These are phyloP conservation scores for Debaryomycetaceae sp. DNA, from an alignment of 1,139 yeast genomes.

Conservation along the genomic window DNA sequence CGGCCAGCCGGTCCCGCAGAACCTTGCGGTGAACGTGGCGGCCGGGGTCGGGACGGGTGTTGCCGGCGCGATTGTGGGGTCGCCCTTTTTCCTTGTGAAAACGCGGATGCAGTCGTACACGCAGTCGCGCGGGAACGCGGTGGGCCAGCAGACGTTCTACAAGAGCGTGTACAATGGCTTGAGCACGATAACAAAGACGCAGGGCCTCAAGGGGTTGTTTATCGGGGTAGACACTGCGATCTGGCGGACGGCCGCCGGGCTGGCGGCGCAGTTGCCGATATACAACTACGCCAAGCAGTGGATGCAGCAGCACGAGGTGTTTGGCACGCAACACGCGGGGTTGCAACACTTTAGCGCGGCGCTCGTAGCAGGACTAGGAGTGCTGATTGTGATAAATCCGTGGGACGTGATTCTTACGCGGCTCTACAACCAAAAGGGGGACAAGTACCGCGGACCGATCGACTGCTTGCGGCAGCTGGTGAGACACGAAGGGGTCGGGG, in stretches of 20 bases:
- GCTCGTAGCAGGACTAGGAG: slow-evolving; percentile 80
- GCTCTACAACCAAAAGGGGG: slow-evolving; percentile 88
- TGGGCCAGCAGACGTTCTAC: slow-evolving; percentile 92
- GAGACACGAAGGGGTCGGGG: slow-evolving; percentile 69
- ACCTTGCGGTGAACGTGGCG: slow-evolving; percentile 53
- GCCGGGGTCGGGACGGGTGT: slow-evolving; percentile 83
- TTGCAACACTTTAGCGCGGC: slow-evolving; percentile 65
- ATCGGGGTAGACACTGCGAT: slow-evolving; percentile 94
- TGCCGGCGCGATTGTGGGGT: slow-evolving; percentile 82
- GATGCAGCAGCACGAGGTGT: slow-evolving; percentile 32
- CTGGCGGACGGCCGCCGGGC: slow-evolving; percentile 90
- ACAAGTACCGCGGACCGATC: slow-evolving; percentile 72
- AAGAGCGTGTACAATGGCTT: slow-evolving; percentile 61
- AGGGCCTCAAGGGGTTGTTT: slow-evolving; percentile 71
- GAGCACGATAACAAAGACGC: slow-evolving; percentile 44
- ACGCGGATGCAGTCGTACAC: slow-evolving; percentile 95
- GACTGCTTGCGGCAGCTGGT: slow-evolving; percentile 85
- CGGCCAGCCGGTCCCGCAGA: slow-evolving; percentile 38
- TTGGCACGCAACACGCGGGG: slow-evolving; percentile 52
- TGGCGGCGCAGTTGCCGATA: slow-evolving; percentile 90
- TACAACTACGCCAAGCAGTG: slow-evolving; percentile 68
- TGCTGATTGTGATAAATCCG: slow-evolving; percentile 91
- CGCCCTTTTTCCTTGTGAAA: slow-evolving; percentile 84
- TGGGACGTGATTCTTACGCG: slow-evolving; percentile 93
- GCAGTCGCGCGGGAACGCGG: slow-evolving; percentile 28